These are phyloP conservation scores for Phytophthora ramorum DNA, from an alignment of 352 stramenopile genomes.

Conservation along the genomic window DNA sequence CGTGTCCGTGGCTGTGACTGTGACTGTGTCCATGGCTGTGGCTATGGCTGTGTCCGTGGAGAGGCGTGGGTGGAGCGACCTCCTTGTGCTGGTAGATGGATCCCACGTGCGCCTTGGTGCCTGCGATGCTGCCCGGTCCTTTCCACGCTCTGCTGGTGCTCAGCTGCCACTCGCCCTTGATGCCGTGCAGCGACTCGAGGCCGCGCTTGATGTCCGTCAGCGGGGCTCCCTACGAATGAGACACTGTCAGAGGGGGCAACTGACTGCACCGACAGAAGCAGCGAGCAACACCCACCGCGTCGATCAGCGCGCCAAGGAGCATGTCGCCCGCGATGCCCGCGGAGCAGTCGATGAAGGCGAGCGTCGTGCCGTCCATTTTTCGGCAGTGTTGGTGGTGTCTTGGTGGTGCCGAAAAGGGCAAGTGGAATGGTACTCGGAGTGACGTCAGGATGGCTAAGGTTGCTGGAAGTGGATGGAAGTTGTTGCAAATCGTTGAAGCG, in stretches of 20 bases:
- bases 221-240: slow-evolving; percentile 55
- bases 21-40: slow-evolving; percentile 33
- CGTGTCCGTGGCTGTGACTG: slow-evolving; percentile 39
- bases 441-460: neutral
- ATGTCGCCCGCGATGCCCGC: slow-evolving; percentile 92
- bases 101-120: slow-evolving; percentile 87
- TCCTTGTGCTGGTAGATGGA: slow-evolving; percentile 89
- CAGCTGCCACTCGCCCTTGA: slow-evolving; percentile 91
- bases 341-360: slow-evolving; percentile 90
- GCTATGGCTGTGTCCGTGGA: slow-evolving; percentile 19
- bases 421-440: neutral
- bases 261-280: slow-evolving; percentile 10
- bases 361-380: slow-evolving; percentile 24
- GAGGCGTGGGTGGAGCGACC: slow-evolving; percentile 36
- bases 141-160: slow-evolving; percentile 75
- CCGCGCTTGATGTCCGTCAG: slow-evolving; percentile 63
- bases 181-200: slow-evolving; percentile 63
- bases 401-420: neutral
- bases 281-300: slow-evolving; percentile 58
- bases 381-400: neutral
- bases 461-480: neutral
- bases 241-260: neutral
- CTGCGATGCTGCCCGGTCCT: slow-evolving; percentile 90
- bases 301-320: slow-evolving; percentile 89
- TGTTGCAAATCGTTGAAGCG: slow-evolving; percentile 1